These are phyloP conservation scores for Coemansia sp. DNA, from an alignment of 192 early-diverging fungal species.

Conservation along the genomic window DNA sequence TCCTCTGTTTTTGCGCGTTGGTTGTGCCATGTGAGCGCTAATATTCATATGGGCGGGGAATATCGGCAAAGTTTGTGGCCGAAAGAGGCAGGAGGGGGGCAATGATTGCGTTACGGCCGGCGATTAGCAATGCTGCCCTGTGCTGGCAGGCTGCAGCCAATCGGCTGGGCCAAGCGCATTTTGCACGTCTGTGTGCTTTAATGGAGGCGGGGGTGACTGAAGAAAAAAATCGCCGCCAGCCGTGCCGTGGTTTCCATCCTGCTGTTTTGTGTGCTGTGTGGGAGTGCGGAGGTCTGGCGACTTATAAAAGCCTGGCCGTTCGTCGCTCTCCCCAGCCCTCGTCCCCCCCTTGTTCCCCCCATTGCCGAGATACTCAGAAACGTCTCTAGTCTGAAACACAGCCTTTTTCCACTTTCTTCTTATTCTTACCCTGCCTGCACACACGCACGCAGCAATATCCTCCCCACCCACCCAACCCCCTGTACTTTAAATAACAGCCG, in stretches of 20 bases:
- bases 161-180: too few relatives aligned
- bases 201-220: conserved; percentile 2
- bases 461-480: not conserved
- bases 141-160: not conserved
- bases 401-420: not conserved
- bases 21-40: not conserved
- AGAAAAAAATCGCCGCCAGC: conserved; percentile 9
- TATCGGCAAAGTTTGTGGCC: not conserved
- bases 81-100: too few relatives aligned
- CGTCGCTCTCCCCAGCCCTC: too few relatives aligned
- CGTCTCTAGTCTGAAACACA: conserved; percentile 3
- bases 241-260: not conserved
- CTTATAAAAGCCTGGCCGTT: not conserved
- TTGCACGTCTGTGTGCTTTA: not conserved
- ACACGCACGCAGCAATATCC: not conserved
- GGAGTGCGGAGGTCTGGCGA: not conserved
- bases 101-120: not conserved
- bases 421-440: not conserved
- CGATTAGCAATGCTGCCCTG: not conserved
- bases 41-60: conserved; percentile 5
- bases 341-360: not conserved
- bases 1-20: too few relatives aligned
- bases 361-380: conserved; percentile 9
- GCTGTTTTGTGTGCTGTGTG: not conserved
- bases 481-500: conserved; percentile 13